phyloP scores from a whole-genome alignment of 371 early-diverging fungal genomes.

The Mortierella sp. region DNA sequence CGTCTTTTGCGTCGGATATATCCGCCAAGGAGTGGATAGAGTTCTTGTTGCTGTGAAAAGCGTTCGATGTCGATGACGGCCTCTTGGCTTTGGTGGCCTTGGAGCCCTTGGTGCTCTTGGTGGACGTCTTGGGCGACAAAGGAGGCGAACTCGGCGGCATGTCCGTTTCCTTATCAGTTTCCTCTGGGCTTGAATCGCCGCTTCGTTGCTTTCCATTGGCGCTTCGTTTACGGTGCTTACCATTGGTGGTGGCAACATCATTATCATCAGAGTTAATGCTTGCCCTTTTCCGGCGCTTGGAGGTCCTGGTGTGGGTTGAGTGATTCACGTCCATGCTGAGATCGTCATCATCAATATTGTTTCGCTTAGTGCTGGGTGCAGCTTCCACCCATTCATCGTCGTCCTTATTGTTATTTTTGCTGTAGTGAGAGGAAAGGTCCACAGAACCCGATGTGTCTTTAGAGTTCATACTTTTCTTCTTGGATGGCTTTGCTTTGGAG shows the following conservation, averaged over 20 bases:
- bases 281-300: conserved; percentile 46
- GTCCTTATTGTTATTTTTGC: conserved; percentile 42
- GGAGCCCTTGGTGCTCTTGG: too few relatives aligned
- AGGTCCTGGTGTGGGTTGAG: conserved; percentile 16
- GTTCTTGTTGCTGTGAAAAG: not conserved
- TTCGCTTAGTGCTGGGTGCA: conserved; percentile 25
- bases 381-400: conserved; percentile 56
- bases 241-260: conserved; percentile 12
- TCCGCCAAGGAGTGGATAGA: not conserved
- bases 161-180: too few relatives aligned
- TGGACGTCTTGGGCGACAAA: too few relatives aligned
- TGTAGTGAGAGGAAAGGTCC: conserved; percentile 7
- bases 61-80: not conserved
- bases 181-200: too few relatives aligned
- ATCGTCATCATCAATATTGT: conserved; percentile 6
- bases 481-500: conserved; percentile 25
- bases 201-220: not conserved
- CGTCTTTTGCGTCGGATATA: conserved; percentile 1
- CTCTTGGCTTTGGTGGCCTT: conserved; percentile 3
- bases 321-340: conserved; percentile 5
- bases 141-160: too few relatives aligned
- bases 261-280: conserved; percentile 32
- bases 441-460: conserved; percentile 11
- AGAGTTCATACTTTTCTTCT: conserved; percentile 26
- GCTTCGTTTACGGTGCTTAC: conserved; percentile 11